Percentiles rank a stretch among this genome's conserved stretches.
Conservation (phyloP, 352 stramenopile species). For the Pythium phragmiticola region DNA sequence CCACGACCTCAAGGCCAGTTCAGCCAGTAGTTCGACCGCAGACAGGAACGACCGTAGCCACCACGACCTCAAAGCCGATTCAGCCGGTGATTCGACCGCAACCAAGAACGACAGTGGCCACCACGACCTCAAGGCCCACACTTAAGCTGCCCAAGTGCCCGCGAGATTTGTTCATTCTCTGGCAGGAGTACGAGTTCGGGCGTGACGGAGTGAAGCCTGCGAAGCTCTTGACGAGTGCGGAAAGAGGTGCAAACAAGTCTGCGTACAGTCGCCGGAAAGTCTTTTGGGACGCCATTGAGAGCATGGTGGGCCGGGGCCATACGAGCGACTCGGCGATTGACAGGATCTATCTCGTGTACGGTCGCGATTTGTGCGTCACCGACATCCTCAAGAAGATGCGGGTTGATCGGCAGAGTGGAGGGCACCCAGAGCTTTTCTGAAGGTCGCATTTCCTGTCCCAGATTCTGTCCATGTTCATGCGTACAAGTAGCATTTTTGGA, state of each 20-base stretch:
- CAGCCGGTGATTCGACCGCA: background rate
- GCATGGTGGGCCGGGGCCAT: background rate
- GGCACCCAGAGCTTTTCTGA: background rate
- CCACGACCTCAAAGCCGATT: background rate
- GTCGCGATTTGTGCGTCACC: background rate
- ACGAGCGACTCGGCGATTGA: conserved; percentile 1
- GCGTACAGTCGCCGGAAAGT: background rate
- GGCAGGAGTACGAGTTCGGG: background rate
- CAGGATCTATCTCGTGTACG: background rate
- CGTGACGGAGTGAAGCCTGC: background rate
- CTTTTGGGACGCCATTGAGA: background rate
- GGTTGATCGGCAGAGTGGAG: background rate
- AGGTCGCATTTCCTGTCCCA: too few relatives aligned
- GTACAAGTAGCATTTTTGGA: too few relatives aligned
- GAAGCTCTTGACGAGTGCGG: background rate
- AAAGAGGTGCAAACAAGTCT: background rate
- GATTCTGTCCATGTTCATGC: too few relatives aligned
- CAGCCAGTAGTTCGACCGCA: background rate
- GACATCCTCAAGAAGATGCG: conserved; percentile 7
- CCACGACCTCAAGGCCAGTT: background rate
- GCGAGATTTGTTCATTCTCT: background rate
- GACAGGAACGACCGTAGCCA: background rate
- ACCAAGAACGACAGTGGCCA: background rate
- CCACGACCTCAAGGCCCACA: background rate
- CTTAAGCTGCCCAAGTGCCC: background rate